Percentiles rank a stretch among this genome's conserved stretches.
These are phyloP conservation scores for Lotus japonicus DNA, from an alignment of 306 rosid genomes.

Conservation along the genomic window DNA sequence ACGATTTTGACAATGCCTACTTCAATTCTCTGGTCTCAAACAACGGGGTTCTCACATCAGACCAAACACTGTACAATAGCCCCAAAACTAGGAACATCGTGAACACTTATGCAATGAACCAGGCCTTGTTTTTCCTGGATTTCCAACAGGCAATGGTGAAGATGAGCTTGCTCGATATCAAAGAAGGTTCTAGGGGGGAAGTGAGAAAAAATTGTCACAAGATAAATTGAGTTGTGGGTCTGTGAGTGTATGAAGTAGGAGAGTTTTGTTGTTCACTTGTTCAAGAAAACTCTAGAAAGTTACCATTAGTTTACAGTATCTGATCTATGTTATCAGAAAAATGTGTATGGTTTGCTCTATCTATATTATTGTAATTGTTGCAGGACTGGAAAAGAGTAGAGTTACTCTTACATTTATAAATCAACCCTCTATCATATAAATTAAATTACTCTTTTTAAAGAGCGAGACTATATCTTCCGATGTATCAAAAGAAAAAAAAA, in stretches of 20 bases:
- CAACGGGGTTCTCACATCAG: slow-evolving; percentile 55
- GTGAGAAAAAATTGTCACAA: slow-evolving; percentile 49
- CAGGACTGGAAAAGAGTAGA: no score
- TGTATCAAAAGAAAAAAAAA: no score
- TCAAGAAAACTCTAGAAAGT: background rate
- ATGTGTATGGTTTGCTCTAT: background rate
- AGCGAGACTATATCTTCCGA: no score
- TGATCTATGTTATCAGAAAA: background rate
- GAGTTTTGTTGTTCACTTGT: background rate
- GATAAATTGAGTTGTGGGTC: slow-evolving; percentile 32
- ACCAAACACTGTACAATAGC: slow-evolving; percentile 45
- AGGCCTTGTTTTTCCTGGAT: slow-evolving; percentile 65
- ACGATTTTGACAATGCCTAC: slow-evolving; percentile 58
- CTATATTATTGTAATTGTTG: background rate
- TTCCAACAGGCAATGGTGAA: slow-evolving; percentile 70
- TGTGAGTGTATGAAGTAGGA: background rate
- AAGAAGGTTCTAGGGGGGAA: slow-evolving; percentile 51
- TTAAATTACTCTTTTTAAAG: no score
- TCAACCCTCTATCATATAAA: no score
- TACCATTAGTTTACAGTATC: background rate
- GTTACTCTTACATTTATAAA: no score
- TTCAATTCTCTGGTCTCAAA: slow-evolving; percentile 40
- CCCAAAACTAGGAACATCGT: slow-evolving; percentile 50
- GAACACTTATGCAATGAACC: slow-evolving; percentile 49
- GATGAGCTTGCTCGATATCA: slow-evolving; percentile 63